Conservation (phyloP, 2,329 filamentous ascomycete species). For the Trichoderma aggressivum region DNA sequence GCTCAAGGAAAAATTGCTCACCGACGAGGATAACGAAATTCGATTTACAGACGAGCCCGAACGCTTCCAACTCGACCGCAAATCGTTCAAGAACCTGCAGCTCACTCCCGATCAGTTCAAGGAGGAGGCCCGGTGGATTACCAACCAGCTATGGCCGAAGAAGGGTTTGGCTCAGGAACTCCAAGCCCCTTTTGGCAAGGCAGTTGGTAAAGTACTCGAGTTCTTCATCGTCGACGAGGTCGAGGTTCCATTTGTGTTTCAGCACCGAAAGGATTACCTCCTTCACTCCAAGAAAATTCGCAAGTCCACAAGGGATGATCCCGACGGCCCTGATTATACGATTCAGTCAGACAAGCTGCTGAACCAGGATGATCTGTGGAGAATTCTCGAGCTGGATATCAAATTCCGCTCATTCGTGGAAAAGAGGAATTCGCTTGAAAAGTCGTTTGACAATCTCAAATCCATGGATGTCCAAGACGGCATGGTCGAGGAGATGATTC, state of each 20-base stretch:
- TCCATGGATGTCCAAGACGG: conserved; percentile 62
- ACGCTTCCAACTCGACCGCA: conserved; percentile 87
- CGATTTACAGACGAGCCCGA: conserved; percentile 87
- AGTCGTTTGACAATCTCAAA: conserved; percentile 71
- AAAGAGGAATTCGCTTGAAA: conserved; percentile 82
- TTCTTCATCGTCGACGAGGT: conserved; percentile 94
- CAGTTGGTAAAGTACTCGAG: conserved; percentile 86
- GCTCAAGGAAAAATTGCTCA: conserved; percentile 88
- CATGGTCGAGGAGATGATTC: conserved; percentile 79
- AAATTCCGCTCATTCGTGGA: conserved; percentile 92
- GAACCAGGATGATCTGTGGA: conserved; percentile 91
- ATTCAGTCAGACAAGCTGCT: conserved; percentile 83
- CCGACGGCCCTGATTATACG: conserved; percentile 68
- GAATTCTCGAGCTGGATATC: conserved; percentile 88
- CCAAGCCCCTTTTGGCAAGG: conserved; percentile 77
- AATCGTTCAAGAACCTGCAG: conserved; percentile 78
- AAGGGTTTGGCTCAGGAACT: conserved; percentile 72
- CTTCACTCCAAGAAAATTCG: conserved; percentile 77
- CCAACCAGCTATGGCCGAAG: conserved; percentile 83
- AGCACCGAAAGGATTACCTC: conserved; percentile 95
- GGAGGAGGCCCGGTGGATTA: conserved; percentile 90
- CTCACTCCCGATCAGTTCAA: conserved; percentile 80
- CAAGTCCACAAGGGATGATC: conserved; percentile 61
- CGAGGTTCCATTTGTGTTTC: conserved; percentile 96
- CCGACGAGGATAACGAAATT: conserved; percentile 90